A percentile compares a stretch with the other conserved stretches of the same genome.
These are phyloP conservation scores for Dothiorella sarmentorum DNA, from an alignment of 2,329 filamentous ascomycete genomes.

Conservation along the genomic window DNA sequence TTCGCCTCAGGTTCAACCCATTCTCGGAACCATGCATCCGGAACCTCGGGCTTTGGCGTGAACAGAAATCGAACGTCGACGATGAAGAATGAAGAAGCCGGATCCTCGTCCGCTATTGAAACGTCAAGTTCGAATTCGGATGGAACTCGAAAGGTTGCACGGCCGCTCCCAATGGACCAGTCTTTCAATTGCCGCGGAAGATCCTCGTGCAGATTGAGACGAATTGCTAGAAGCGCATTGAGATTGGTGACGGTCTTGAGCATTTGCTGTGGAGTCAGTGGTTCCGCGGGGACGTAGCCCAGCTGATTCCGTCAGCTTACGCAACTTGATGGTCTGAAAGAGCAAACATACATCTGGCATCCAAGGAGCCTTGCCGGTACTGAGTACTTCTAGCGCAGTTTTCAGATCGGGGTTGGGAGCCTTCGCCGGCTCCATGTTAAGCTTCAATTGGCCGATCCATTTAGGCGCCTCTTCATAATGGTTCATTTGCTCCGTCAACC, in stretches of 20 bases:
- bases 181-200: slow-evolving; percentile 74
- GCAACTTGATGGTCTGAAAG: slow-evolving; percentile 17
- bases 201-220: slow-evolving; percentile 80
- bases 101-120: slow-evolving; percentile 82
- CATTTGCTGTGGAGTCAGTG: slow-evolving; percentile 67
- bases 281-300: slow-evolving; percentile 71
- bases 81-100: slow-evolving; percentile 83
- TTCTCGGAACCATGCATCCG: slow-evolving; percentile 57
- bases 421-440: slow-evolving; percentile 67
- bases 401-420: slow-evolving; percentile 87
- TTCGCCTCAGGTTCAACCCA: slow-evolving; percentile 73
- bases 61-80: slow-evolving; percentile 88
- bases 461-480: slow-evolving; percentile 49
- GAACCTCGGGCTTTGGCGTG: slow-evolving; percentile 60
- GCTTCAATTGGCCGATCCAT: slow-evolving; percentile 65
- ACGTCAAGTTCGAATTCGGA: slow-evolving; percentile 92
- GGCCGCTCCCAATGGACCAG: slow-evolving; percentile 78
- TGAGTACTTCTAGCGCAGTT: slow-evolving; percentile 81
- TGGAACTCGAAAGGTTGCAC: slow-evolving; percentile 79
- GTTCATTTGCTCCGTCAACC: slow-evolving; percentile 50
- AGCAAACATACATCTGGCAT: slow-evolving; percentile 67
- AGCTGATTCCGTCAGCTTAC: slow-evolving; percentile 48
- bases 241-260: slow-evolving; percentile 73
- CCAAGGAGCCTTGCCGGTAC: slow-evolving; percentile 71
- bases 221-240: slow-evolving; percentile 76